Evolutionary conservation across 495 filamentous ascomycete genomes (phyloP), one percentile per base, ranked within the genome.

Genomic region (Aspergillus haitiensis): DNA sequence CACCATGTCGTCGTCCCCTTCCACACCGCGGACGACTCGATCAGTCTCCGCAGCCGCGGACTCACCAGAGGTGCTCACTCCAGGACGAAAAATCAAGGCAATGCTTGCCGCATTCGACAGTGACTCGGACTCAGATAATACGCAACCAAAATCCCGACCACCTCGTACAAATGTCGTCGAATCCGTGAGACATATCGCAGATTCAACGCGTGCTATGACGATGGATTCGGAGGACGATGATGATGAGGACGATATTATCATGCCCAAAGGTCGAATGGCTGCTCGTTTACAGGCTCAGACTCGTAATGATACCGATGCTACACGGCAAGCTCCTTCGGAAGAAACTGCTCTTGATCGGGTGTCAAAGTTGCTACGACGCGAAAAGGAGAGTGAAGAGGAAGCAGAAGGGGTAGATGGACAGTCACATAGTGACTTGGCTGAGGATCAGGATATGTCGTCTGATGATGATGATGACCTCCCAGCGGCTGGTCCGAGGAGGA

Each of bases 191-290:
- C 61, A 61, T 5, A 66, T 48, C 7, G 59, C 58, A 15, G 61
- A 50, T 15, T 39, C 59, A 7, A 39, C 52, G 21, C 39, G 21
- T 12, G 13, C 42, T 21, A 46, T 36, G 32, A 46, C 35, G 42
- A 55, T 55, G 18, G 18, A 51, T 44, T 37, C 47, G 12, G 57
- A 62, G 3, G 59, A 66, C 45, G 74, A 78, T 31, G 78, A 77
- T 7, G 80, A 83, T 9, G 79, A 80, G 7, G 76, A 81, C 16
- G 74, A 78, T 16, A 78, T 84, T 56, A 60, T 86, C 18, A 78
- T 80, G 21, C 89, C 90, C 5, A 81, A 82, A 52, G 90, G 90
- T 4, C 83, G 86, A 31, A 78, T 94, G 63, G 90, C 90, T 55
- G 79, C 86, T 13, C 78, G 87, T 27, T 86, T 93, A 81, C 83